Percentiles rank a stretch among this genome's conserved stretches.
Evolutionary conservation across 2,329 filamentous ascomycete species (phyloP).

Genomic region (Botryosphaeria dothidea): DNA sequence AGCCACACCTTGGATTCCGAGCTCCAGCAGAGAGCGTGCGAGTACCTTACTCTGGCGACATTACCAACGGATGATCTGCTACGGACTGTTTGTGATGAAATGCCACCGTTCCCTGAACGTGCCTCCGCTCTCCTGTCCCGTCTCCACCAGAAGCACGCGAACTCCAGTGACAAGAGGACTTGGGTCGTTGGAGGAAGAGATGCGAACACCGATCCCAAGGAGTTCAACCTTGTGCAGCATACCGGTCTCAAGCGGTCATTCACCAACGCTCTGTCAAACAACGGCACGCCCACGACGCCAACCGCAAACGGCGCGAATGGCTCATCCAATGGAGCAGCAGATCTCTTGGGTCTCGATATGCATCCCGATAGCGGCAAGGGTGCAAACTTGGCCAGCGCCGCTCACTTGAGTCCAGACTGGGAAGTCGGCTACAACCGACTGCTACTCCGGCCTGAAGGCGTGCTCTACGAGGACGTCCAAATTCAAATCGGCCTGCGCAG

Average conservation of each 20-base stretch:
- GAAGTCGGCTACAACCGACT: conserved; percentile 84
- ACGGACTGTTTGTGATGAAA: conserved; percentile 93
- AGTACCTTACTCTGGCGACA: conserved; percentile 84
- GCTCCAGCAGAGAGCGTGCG: conserved; percentile 92
- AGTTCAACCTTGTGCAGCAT: conserved; percentile 78
- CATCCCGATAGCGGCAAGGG: conserved; percentile 59
- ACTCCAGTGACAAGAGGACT: conserved; percentile 90
- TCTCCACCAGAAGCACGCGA: conserved; percentile 90
- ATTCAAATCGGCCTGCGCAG: conserved; percentile 89
- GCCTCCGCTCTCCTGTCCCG: conserved; percentile 89
- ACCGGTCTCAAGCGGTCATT: conserved; percentile 85
- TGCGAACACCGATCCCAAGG: conserved; percentile 78
- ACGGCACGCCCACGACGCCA: conserved; percentile 31
- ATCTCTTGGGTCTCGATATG: conserved; percentile 85
- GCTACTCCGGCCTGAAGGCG: conserved; percentile 76
- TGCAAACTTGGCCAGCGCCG: conserved; percentile 83
- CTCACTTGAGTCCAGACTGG: conserved; percentile 93
- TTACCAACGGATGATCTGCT: conserved; percentile 88
- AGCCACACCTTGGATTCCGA: conserved; percentile 95
- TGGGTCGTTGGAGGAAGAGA: conserved; percentile 98
- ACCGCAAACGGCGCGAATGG: conserved; percentile 48
- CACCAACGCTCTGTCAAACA: conserved; percentile 54
- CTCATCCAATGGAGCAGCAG: conserved; percentile 52
- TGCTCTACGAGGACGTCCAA: conserved; percentile 93
- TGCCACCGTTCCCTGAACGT: conserved; percentile 96